Percentiles rank a stretch among this genome's conserved stretches.
Conservation (phyloP, 495 filamentous ascomycete genomes). For the Penicillium antarcticum region DNA sequence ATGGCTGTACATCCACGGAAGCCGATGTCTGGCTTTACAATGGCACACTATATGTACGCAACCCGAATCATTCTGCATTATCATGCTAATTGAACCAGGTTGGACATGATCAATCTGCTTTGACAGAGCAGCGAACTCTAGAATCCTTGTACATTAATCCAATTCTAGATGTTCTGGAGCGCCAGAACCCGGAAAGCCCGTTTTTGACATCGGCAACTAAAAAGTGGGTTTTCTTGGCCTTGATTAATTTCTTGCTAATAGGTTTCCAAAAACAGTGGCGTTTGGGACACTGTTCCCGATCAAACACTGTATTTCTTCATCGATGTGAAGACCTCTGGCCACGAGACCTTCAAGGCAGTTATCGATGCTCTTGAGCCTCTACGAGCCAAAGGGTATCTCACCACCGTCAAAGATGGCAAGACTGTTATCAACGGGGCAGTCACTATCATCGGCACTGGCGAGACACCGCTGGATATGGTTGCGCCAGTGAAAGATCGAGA, state of each 20-base stretch:
- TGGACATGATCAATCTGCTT: conserved; percentile 51
- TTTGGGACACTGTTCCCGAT: conserved; percentile 47
- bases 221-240: conserved; percentile 24
- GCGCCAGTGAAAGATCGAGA: conserved; percentile 47
- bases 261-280: conserved; percentile 25
- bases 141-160: conserved; percentile 56
- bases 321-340: conserved; percentile 62
- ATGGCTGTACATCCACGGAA: conserved; percentile 70
- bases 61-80: background rate
- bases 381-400: conserved; percentile 58
- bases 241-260: background rate
- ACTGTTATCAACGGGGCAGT: conserved; percentile 51
- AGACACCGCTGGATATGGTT: conserved; percentile 66
- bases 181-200: conserved; percentile 41
- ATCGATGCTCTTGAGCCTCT: conserved; percentile 62
- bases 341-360: conserved; percentile 52
- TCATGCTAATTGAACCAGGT: conserved; percentile 29
- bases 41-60: conserved; percentile 53
- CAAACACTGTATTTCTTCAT: conserved; percentile 70
- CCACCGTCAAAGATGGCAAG: conserved; percentile 50
- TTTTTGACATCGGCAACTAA: conserved; percentile 38
- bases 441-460: conserved; percentile 78
- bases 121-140: conserved; percentile 50
- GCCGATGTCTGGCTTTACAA: conserved; percentile 86
- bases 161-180: conserved; percentile 48